Evolutionary conservation across 176 grass and related monocot species (phyloP).

Genomic region (Eragrostis curvula): DNA sequence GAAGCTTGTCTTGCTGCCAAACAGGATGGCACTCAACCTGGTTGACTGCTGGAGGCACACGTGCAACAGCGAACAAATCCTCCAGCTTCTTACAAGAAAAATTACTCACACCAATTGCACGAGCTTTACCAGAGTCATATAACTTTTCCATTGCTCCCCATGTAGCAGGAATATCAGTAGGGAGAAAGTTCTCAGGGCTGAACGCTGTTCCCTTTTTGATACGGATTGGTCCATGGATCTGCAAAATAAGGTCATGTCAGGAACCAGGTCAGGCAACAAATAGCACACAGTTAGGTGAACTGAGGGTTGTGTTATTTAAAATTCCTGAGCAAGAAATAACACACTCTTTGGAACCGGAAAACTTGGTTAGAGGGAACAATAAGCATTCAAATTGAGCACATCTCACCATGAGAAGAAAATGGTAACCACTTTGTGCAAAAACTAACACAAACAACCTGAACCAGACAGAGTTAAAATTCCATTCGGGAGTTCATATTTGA

Average conservation of each 20-base stretch:
- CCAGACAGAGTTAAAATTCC: too few relatives aligned
- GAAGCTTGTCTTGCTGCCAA: conserved; percentile 51
- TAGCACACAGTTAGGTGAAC: too few relatives aligned
- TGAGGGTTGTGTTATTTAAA: too few relatives aligned
- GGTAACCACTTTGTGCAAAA: too few relatives aligned
- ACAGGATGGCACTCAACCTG: conserved; percentile 61
- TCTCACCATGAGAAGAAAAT: too few relatives aligned
- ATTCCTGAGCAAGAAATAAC: too few relatives aligned
- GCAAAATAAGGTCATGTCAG: neutral
- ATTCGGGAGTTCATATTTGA: too few relatives aligned
- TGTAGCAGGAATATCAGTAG: conserved; percentile 46
- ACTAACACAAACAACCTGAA: too few relatives aligned
- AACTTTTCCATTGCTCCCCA: conserved; percentile 58
- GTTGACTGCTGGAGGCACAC: conserved; percentile 44
- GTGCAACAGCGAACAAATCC: conserved; percentile 31
- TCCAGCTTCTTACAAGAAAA: conserved; percentile 54
- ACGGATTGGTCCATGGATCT: conserved; percentile 49
- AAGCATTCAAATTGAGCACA: too few relatives aligned
- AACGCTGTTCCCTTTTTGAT: conserved; percentile 42
- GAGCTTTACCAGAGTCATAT: conserved; percentile 40
- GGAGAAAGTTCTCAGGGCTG: conserved; percentile 38
- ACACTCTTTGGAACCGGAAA: too few relatives aligned
- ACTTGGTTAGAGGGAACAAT: too few relatives aligned
- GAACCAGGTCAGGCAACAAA: neutral
- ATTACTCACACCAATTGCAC: conserved; percentile 51